Conservation (phyloP, 768 basidiomycete genomes). For the Phallus indusiatus region DNA sequence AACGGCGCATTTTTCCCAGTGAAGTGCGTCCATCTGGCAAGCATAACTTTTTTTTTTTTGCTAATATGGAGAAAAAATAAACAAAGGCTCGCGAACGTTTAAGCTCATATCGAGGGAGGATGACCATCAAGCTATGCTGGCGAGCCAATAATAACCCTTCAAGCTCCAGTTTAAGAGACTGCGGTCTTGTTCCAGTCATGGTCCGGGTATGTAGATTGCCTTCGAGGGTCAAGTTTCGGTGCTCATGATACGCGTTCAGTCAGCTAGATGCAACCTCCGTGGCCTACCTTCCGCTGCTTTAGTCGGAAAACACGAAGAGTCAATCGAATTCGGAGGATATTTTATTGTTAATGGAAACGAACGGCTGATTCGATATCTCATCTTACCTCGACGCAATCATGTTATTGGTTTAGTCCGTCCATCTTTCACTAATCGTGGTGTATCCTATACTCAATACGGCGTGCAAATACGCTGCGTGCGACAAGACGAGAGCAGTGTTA, state of each 20-base stretch:
- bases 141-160: slow-evolving; percentile 62
- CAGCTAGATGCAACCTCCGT: slow-evolving; percentile 86
- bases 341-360: slow-evolving; percentile 99
- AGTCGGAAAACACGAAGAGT: slow-evolving; percentile 86
- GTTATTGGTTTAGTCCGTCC: slow-evolving; percentile 88
- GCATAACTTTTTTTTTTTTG: neutral
- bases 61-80: neutral
- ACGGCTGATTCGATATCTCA: slow-evolving; percentile 94
- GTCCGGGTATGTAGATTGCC: slow-evolving; percentile 59
- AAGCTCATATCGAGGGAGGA: slow-evolving; percentile 83
- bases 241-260: slow-evolving; percentile 34
- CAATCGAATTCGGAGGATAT: slow-evolving; percentile 98
- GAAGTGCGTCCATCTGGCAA: slow-evolving; percentile 46
- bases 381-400: slow-evolving; percentile 92
- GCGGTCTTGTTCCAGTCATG: slow-evolving; percentile 94
- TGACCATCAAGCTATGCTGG: slow-evolving; percentile 85
- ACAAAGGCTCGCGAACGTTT: slow-evolving; percentile 84
- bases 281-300: slow-evolving; percentile 78
- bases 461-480: slow-evolving; percentile 95
- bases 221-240: neutral
- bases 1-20: slow-evolving; percentile 76
- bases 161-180: slow-evolving; percentile 66
- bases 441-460: slow-evolving; percentile 88
- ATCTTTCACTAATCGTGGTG: slow-evolving; percentile 86
- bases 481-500: slow-evolving; percentile 84